phyloP scores from a whole-genome alignment of 768 basidiomycete genomes.

The Naganishia onofrii region DNA sequence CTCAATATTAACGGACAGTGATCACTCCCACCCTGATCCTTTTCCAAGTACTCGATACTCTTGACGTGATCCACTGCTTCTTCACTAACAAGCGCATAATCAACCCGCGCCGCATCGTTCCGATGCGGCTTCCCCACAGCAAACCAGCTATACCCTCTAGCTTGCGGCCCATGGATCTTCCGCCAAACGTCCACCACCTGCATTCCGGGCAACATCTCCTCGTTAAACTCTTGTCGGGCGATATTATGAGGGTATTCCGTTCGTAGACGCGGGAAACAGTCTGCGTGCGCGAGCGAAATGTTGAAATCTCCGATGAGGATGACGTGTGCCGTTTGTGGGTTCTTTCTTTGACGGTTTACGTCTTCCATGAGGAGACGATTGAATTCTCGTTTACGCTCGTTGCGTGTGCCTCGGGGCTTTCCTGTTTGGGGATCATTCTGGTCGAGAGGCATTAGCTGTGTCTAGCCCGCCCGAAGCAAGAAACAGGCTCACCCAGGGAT shows the following conservation, averaged over 20 bases:
- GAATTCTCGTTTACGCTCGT: constrained; percentile 25
- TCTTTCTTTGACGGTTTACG: constrained; percentile 17
- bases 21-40: constrained; percentile 5
- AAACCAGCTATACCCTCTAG: constrained; percentile 36
- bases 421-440: constrained; percentile 3
- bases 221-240: constrained; percentile 36
- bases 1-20: neutral
- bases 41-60: neutral
- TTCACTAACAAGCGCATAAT: constrained; percentile 32
- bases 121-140: constrained; percentile 32
- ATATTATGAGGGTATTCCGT: constrained; percentile 34
- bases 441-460: neutral
- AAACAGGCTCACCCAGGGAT: neutral
- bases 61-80: neutral
- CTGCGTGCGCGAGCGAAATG: constrained; percentile 29
- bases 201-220: constrained; percentile 31
- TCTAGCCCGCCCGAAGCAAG: no score
- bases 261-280: constrained; percentile 36
- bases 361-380: constrained; percentile 33
- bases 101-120: constrained; percentile 34
- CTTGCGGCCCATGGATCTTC: constrained; percentile 26
- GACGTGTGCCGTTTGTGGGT: constrained; percentile 20
- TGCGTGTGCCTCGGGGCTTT: neutral
- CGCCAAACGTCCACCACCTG: constrained; percentile 34
- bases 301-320: constrained; percentile 37